Evolutionary conservation across 2,329 filamentous ascomycete genomes (phyloP), one percentile per base, ranked within the genome.

Genomic region (Madurella mycetomatis): DNA sequence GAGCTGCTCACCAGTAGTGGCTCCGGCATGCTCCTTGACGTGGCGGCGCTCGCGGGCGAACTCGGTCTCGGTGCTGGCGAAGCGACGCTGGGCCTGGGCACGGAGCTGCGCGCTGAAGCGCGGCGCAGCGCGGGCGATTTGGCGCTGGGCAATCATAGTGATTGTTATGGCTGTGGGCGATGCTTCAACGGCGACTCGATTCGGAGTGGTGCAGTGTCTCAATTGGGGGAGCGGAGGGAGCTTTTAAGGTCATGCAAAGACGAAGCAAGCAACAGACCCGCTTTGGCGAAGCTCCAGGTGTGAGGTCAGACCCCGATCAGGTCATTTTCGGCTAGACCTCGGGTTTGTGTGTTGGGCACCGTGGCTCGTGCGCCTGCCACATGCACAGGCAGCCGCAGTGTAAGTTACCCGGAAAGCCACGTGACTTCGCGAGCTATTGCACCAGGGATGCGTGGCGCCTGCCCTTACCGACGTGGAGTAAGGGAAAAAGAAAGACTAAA

Each of bases 21-120:
- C 81, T 64, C 80, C 84, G 68, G 94, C 94, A 74, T 99, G 94
- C 66, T 90, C 85, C 81, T 95, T 92, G 70, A 96, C 88, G 67
- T 88, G 88, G 72, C 85, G 80, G 72, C 94, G 85, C 82, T 99
- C 94, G 68, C 87, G 86, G 80, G 95, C 86, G 82, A 97, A 99
- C 78, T 96, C 88, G 65, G 73, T 75, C 65, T 79, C 77, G 62
- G 80, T 78, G 76, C 82, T 85, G 70, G 85, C 86, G 67, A 90
- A 80, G 66, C 86, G 86, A 73, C 88, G 85, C 79, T 89, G 87
- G 65, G 77, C 74, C 60, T 78, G 73, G 60, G 72, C 73, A 67
- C 82, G 82, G 64, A 84, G 71, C 73, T 82, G 82, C 65, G 81
- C 76, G 63, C 76, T 72, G 64, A 82, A 73, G 73, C 85, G 86